These are phyloP conservation scores for Thecaphora thlaspeos DNA, from an alignment of 1,284 basidiomycete species.

Conservation along the genomic window DNA sequence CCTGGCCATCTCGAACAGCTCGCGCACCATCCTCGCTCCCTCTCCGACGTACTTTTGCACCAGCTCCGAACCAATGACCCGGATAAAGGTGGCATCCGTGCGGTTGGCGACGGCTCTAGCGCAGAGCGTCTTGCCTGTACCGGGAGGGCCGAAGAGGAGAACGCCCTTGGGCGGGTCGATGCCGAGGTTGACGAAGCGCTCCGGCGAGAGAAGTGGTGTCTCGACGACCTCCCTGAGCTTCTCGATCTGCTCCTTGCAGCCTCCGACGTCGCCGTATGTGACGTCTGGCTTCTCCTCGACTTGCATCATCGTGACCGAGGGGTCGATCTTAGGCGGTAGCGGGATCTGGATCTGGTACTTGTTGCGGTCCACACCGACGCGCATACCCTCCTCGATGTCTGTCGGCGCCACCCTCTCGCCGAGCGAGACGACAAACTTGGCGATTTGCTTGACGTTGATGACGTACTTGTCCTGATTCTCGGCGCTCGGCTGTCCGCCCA, in stretches of 20 bases:
- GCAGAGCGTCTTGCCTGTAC: slow-evolving; percentile 97
- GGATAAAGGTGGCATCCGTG: slow-evolving; percentile 98
- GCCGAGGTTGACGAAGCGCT: slow-evolving; percentile 94
- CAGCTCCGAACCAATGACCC: slow-evolving; percentile 96
- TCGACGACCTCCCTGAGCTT: slow-evolving; percentile 98
- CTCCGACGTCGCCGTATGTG: slow-evolving; percentile 95
- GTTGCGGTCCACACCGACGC: slow-evolving; percentile 89
- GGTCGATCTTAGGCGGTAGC: slow-evolving; percentile 99
- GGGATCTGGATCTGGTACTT: slow-evolving; percentile 99
- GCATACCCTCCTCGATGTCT: slow-evolving; percentile 99
- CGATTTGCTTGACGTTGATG: slow-evolving; percentile 99
- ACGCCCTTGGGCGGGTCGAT: slow-evolving; percentile 99
- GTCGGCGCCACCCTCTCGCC: slow-evolving; percentile 95
- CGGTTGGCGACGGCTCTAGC: slow-evolving; percentile 97
- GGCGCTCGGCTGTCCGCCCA: slow-evolving; percentile 66
- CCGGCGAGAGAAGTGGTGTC: slow-evolving; percentile 83
- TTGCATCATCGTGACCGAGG: slow-evolving; percentile 99
- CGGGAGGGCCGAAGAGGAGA: slow-evolving; percentile 88
- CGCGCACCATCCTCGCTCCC: slow-evolving; percentile 96
- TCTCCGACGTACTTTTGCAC: slow-evolving; percentile 99
- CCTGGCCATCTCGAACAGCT: slow-evolving; percentile 98
- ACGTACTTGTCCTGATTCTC: slow-evolving; percentile 96
- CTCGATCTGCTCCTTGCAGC: slow-evolving; percentile 99
- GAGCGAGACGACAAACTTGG: slow-evolving; percentile 97
- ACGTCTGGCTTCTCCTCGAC: slow-evolving; percentile 99